phyloP scores from a whole-genome alignment of 108 stramenopile species.

The Skeletonema potamos region DNA sequence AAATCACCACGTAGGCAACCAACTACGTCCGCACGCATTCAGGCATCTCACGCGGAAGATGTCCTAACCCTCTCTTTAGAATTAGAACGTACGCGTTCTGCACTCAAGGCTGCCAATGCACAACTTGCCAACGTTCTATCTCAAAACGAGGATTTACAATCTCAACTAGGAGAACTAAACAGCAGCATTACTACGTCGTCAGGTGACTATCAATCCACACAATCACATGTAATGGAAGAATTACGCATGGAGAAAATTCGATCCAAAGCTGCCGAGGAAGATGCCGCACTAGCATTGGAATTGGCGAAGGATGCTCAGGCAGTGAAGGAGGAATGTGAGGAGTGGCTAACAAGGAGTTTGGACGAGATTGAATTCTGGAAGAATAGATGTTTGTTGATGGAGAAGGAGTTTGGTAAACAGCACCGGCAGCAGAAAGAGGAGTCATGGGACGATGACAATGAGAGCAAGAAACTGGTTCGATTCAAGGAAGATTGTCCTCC shows the following conservation, averaged over 20 bases:
- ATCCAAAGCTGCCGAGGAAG: slow-evolving; percentile 83
- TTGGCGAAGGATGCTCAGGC: slow-evolving; percentile 72
- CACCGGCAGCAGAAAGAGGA: background rate
- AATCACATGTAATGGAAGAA: slow-evolving; percentile 35
- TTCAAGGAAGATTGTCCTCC: slow-evolving; percentile 31
- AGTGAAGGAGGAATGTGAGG: slow-evolving; percentile 64
- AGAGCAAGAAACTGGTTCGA: slow-evolving; percentile 11
- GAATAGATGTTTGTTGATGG: background rate
- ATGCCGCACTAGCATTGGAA: slow-evolving; percentile 75
- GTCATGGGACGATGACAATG: slow-evolving; percentile 7
- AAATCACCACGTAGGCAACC: slow-evolving; percentile 6
- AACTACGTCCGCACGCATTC: slow-evolving; percentile 15
- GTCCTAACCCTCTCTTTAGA: slow-evolving; percentile 67
- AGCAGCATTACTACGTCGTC: slow-evolving; percentile 22
- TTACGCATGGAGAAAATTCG: slow-evolving; percentile 28
- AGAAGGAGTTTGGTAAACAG: background rate
- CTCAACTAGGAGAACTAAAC: slow-evolving; percentile 29
- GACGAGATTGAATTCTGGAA: slow-evolving; percentile 56
- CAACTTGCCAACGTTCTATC: slow-evolving; percentile 40
- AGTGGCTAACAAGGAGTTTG: slow-evolving; percentile 50
- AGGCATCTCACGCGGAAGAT: slow-evolving; percentile 72
- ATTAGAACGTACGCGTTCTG: slow-evolving; percentile 61
- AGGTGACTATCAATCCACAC: slow-evolving; percentile 10
- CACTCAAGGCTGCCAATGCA: slow-evolving; percentile 55
- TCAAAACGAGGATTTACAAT: slow-evolving; percentile 42